Conservation (phyloP, 164 flowering plant genomes). For the Echeveria elegans region DNA sequence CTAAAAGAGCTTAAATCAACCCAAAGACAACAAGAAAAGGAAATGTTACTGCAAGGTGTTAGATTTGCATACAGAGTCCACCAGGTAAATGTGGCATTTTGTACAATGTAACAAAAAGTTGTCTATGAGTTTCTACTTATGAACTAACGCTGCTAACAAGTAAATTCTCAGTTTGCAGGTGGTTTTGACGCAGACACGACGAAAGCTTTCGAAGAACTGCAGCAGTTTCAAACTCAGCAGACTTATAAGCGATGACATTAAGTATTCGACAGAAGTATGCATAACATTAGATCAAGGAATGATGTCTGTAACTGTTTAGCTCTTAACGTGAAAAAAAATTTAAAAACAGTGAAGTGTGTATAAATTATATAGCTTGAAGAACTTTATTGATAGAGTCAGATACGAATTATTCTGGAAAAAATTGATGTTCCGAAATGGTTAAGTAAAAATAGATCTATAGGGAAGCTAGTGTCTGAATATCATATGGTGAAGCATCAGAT, state of each 20-base stretch:
- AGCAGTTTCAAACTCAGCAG: neutral
- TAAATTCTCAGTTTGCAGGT: slow-evolving; percentile 13
- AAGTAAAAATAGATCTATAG: too few species aligned
- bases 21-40: slow-evolving; percentile 24
- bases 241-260: neutral
- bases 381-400: too few species aligned
- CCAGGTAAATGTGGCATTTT: neutral
- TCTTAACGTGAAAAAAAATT: neutral
- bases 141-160: neutral
- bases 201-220: slow-evolving; percentile 9
- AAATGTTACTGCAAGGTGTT: slow-evolving; percentile 29
- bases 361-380: too few species aligned
- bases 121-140: neutral
- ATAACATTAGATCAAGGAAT: neutral
- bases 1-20: slow-evolving; percentile 27
- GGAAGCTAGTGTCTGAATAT: slow-evolving; percentile 10
- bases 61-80: slow-evolving; percentile 13
- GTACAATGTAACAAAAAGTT: neutral
- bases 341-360: neutral
- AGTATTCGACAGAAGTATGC: neutral
- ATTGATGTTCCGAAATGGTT: too few species aligned
- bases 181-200: slow-evolving; percentile 11
- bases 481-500: slow-evolving; percentile 9
- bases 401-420: too few species aligned
- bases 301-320: neutral